phyloP scores from a whole-genome alignment of 202 grass and related monocot genomes.

The Setaria viridis region DNA sequence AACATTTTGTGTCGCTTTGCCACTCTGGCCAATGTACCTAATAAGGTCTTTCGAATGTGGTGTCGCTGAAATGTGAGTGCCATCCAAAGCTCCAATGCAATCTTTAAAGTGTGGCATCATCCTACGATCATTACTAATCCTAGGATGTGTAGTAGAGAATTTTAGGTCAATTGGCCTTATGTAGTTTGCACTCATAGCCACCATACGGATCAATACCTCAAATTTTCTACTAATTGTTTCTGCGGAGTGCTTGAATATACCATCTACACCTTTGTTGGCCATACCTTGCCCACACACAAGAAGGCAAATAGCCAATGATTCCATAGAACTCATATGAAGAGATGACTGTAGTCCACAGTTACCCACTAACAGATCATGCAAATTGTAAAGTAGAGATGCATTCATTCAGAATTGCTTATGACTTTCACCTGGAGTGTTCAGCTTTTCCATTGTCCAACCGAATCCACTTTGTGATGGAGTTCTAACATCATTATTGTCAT shows the following conservation, averaged over 20 bases:
- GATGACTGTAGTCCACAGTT: too few species aligned
- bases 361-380: too few species aligned
- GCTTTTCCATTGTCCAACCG: too few species aligned
- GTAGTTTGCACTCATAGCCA: not conserved
- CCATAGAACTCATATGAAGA: too few species aligned
- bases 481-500: too few species aligned
- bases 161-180: not conserved
- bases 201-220: not conserved
- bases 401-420: too few species aligned
- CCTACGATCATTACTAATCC: not conserved
- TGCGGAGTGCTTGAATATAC: not conserved
- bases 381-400: too few species aligned
- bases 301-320: not conserved
- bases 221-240: not conserved
- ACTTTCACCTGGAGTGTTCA: too few species aligned
- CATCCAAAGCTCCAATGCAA: not conserved
- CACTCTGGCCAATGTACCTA: not conserved
- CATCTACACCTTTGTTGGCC: not conserved
- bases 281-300: not conserved
- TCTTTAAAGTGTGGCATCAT: not conserved
- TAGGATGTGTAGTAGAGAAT: not conserved
- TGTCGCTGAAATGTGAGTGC: not conserved
- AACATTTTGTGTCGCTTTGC: not conserved
- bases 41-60: not conserved
- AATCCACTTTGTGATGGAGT: too few species aligned